phyloP scores from a whole-genome alignment of 345 rosid species.

The Eucalyptus fibrosa region DNA sequence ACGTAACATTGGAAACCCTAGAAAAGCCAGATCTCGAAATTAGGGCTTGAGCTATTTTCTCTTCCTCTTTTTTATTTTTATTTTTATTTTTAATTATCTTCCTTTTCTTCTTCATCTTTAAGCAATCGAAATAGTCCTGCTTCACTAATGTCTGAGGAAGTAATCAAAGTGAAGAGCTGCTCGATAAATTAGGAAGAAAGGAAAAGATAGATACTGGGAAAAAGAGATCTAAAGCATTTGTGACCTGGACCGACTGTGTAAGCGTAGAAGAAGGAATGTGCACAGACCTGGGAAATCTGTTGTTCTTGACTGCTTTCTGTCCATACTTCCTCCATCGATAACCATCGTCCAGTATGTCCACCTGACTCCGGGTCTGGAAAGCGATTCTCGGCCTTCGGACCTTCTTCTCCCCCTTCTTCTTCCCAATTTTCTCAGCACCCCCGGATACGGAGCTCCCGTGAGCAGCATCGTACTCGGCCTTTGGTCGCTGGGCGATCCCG shows the following conservation, averaged over 20 bases:
- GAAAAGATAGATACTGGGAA: background rate
- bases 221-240: background rate
- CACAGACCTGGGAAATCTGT: slow-evolving; percentile 34
- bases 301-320: slow-evolving; percentile 60
- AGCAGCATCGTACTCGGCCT: background rate
- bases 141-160: background rate
- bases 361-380: slow-evolving; percentile 58
- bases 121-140: background rate
- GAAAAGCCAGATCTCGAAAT: background rate
- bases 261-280: background rate
- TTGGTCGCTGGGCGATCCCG: background rate
- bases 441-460: background rate
- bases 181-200: background rate
- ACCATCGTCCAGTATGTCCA: slow-evolving; percentile 63
- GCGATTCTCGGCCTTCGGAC: slow-evolving; percentile 33
- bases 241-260: background rate
- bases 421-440: background rate
- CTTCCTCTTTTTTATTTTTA: background rate
- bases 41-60: background rate
- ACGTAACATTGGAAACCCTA: background rate
- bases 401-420: slow-evolving; percentile 29
- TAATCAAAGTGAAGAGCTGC: background rate
- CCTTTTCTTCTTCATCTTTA: background rate
- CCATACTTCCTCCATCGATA: slow-evolving; percentile 77
- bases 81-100: background rate